Conservation (phyloP, 192 early-diverging fungal genomes). For the Rhizophagus clarus region DNA sequence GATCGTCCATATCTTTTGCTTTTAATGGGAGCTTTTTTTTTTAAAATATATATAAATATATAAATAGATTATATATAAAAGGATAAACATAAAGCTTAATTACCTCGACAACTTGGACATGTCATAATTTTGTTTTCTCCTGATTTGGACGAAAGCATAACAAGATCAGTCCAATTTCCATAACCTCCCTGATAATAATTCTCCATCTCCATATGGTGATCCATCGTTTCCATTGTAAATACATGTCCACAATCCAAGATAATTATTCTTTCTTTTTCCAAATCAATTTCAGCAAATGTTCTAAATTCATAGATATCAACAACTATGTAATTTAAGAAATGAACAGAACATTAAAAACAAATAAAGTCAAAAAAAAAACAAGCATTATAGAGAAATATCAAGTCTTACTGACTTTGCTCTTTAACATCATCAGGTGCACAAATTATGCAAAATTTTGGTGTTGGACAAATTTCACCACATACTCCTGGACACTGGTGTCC, state of each 20-base stretch:
- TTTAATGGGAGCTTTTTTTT: background rate
- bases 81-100: background rate
- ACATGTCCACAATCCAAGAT: constrained; percentile 54
- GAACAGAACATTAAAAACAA: background rate
- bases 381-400: background rate
- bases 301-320: background rate
- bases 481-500: constrained; percentile 53
- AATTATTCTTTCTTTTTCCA: constrained; percentile 47
- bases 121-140: background rate
- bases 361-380: background rate
- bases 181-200: background rate
- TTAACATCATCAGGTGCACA: constrained; percentile 35
- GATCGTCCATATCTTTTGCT: constrained; percentile 19
- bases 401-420: constrained; percentile 15
- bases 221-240: constrained; percentile 53
- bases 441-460: constrained; percentile 37
- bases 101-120: background rate
- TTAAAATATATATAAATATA: background rate
- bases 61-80: background rate
- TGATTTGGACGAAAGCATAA: background rate
- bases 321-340: background rate
- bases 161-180: background rate
- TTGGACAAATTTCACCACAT: constrained; percentile 51
- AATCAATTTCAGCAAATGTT: constrained; percentile 43
- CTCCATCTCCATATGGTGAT: constrained; percentile 42